A percentile compares a stretch with the other conserved stretches of the same genome.
Conservation (phyloP, 179 eudicot genomes). For the Drosera spatulata region DNA sequence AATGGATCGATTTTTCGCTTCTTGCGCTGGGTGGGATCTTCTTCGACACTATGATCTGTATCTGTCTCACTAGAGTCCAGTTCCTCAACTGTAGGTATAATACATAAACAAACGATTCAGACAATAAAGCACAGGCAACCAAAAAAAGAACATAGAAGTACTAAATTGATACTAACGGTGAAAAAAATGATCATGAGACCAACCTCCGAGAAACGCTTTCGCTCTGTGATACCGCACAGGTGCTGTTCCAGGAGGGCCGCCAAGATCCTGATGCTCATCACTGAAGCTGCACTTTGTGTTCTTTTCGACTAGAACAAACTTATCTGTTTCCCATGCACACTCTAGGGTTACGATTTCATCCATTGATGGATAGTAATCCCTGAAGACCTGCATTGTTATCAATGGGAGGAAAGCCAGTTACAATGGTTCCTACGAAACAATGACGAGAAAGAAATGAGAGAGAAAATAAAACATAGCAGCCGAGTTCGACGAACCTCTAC, state of each 20-base stretch:
- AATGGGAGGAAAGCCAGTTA: background rate
- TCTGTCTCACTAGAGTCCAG: conserved; percentile 12
- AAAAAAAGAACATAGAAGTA: no score
- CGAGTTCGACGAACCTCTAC: conserved; percentile 39
- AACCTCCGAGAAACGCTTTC: conserved; percentile 65
- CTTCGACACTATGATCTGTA: conserved; percentile 13
- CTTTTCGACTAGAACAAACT: conserved; percentile 55
- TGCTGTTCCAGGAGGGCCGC: conserved; percentile 19
- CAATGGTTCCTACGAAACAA: background rate
- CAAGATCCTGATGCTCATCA: conserved; percentile 20
- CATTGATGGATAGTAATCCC: conserved; percentile 72
- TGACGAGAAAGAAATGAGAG: background rate
- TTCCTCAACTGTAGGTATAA: conserved; percentile 23
- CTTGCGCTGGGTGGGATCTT: conserved; percentile 6
- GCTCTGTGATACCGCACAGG: conserved; percentile 41
- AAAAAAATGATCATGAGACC: background rate
- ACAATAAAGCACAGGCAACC: background rate
- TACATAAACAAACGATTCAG: background rate
- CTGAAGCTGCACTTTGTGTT: conserved; percentile 13
- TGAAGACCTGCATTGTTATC: conserved; percentile 50
- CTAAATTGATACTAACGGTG: no score
- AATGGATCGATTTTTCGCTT: conserved; percentile 10
- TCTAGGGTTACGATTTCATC: conserved; percentile 39
- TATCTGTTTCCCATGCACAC: conserved; percentile 68
- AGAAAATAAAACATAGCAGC: background rate